Evolutionary conservation across 441 rosid genomes (phyloP).

Genomic region (Flueggea neowawraea): DNA sequence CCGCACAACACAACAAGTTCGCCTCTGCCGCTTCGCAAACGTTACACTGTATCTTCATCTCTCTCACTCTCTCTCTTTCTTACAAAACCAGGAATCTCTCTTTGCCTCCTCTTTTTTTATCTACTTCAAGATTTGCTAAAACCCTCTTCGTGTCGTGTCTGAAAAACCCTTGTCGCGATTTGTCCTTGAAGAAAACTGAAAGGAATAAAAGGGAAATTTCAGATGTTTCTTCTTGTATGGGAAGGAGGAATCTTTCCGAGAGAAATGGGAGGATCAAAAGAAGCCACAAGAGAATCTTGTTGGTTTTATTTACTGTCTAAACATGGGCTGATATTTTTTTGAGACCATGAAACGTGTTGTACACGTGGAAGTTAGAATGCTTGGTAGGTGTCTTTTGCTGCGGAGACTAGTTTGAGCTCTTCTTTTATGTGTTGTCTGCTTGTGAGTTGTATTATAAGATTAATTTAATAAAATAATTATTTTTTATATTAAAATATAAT

Average conservation of each 20-base stretch:
- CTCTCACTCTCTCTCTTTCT: conserved; percentile 2
- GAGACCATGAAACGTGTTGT: conserved; percentile 15
- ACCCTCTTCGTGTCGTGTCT: neutral
- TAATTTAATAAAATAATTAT: no score
- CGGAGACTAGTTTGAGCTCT: no score
- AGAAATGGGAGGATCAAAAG: conserved; percentile 15
- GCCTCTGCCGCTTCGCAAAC: conserved; percentile 95
- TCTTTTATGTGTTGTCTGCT: no score
- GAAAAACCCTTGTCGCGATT: no score
- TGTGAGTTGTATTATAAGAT: no score
- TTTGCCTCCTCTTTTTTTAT: neutral
- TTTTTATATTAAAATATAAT: no score
- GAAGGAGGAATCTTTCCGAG: neutral
- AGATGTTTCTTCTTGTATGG: neutral
- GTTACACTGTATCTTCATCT: conserved; percentile 97
- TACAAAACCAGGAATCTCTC: neutral
- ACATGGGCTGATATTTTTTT: conserved; percentile 23
- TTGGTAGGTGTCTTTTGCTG: no score
- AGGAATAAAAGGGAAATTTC: neutral
- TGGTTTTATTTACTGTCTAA: neutral
- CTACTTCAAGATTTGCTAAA: neutral
- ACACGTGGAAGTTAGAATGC: conserved; percentile 26
- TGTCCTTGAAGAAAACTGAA: neutral
- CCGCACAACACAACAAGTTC: conserved; percentile 91
- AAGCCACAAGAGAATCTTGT: conserved; percentile 10